Evolutionary conservation across 129 eudicot species (phyloP).

Genomic region (Escallonia herrerae): DNA sequence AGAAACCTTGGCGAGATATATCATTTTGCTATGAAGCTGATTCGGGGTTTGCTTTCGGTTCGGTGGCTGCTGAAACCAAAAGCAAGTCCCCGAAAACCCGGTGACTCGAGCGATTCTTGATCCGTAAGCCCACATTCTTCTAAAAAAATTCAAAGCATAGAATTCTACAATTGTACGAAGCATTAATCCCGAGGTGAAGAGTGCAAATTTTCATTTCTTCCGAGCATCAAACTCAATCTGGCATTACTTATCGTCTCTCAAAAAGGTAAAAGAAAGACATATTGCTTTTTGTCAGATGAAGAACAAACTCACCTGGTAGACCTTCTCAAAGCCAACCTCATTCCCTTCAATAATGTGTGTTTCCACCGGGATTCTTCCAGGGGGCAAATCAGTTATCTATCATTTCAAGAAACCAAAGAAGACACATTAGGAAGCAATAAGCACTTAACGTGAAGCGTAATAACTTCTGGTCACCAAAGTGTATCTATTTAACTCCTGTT

Average conservation of each 20-base stretch:
- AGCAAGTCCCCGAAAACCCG: too few species aligned
- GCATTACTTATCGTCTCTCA: not conserved
- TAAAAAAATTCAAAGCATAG: too few species aligned
- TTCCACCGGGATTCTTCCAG: conserved; percentile 83
- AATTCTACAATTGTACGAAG: too few species aligned
- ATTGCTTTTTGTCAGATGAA: conserved; percentile 7
- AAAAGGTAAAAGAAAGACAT: conserved; percentile 3
- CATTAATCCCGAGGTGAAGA: not conserved
- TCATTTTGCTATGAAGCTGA: too few species aligned
- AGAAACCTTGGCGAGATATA: too few species aligned
- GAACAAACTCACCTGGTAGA: conserved; percentile 59
- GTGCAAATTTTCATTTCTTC: not conserved
- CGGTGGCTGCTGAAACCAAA: too few species aligned
- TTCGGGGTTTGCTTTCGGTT: too few species aligned
- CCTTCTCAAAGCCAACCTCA: conserved; percentile 65
- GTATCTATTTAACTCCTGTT: not conserved
- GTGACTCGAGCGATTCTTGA: too few species aligned
- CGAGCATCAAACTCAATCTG: not conserved
- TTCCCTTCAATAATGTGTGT: conserved; percentile 68
- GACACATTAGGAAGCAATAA: conserved; percentile 1
- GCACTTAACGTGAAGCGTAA: not conserved
- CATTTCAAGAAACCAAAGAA: conserved; percentile 15
- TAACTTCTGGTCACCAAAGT: not conserved
- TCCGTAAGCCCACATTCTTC: too few species aligned
- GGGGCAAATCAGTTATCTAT: conserved; percentile 93